Evolutionary conservation across 2,329 filamentous ascomycete species (phyloP).

Genomic region (Pezicula carpinea): DNA sequence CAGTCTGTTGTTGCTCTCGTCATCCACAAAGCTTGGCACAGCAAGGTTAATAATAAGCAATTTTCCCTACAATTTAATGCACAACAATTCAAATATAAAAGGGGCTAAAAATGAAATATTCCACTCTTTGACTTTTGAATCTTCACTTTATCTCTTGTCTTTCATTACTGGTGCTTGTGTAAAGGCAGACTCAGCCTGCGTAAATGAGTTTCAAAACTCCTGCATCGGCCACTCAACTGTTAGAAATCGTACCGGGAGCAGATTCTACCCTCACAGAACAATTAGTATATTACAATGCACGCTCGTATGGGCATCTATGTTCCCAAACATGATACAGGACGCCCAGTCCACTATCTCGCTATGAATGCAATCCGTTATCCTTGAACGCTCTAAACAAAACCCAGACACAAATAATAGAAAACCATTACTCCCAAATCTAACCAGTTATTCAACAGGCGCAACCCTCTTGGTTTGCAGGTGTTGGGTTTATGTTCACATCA

Average conservation of each 20-base stretch:
- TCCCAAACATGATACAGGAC: slow-evolving; percentile 29
- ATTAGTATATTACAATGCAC: slow-evolving; percentile 13
- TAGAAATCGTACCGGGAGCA: background rate
- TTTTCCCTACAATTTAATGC: background rate
- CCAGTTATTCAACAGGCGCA: slow-evolving; percentile 54
- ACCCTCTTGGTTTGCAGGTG: slow-evolving; percentile 65
- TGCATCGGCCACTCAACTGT: background rate
- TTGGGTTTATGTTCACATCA: slow-evolving; percentile 80
- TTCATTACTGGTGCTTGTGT: no score
- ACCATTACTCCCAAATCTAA: slow-evolving; percentile 5
- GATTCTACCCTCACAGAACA: background rate
- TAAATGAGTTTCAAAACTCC: no score
- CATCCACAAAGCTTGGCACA: no score
- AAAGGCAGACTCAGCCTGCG: no score
- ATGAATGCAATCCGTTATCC: slow-evolving; percentile 24
- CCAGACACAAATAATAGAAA: slow-evolving; percentile 19
- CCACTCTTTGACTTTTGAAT: no score
- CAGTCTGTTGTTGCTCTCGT: no score
- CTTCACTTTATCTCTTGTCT: no score
- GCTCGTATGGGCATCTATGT: background rate
- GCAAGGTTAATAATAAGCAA: no score
- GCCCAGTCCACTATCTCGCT: slow-evolving; percentile 24
- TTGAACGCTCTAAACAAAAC: slow-evolving; percentile 15
- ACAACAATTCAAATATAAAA: background rate
- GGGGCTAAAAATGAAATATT: background rate